These are phyloP conservation scores for Vigna reflexopilosa DNA, from an alignment of 306 rosid species.

Conservation along the genomic window DNA sequence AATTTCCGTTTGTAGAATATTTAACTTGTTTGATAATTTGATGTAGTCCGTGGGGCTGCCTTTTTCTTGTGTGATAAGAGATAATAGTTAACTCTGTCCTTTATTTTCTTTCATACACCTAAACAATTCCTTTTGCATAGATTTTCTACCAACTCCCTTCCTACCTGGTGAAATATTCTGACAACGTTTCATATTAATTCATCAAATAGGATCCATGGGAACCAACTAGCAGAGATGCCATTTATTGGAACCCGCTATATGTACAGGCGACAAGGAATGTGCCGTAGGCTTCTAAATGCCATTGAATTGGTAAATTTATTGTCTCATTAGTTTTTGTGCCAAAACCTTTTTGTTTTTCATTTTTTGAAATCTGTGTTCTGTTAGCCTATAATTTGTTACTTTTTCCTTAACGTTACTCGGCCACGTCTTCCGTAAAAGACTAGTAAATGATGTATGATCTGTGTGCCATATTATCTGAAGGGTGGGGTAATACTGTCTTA, in stretches of 20 bases:
- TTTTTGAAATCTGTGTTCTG: background rate
- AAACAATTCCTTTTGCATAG: slow-evolving; percentile 18
- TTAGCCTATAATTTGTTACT: background rate
- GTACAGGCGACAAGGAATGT: slow-evolving; percentile 97
- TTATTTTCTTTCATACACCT: slow-evolving; percentile 20
- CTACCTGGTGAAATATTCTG: background rate
- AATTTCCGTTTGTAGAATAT: background rate
- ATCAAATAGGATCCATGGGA: slow-evolving; percentile 82
- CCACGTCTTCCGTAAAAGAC: slow-evolving; percentile 3
- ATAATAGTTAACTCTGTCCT: background rate
- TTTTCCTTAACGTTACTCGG: background rate
- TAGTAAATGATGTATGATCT: background rate
- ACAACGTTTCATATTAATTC: slow-evolving; percentile 38
- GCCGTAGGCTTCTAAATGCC: slow-evolving; percentile 82
- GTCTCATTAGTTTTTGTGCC: slow-evolving; percentile 24
- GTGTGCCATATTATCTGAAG: background rate
- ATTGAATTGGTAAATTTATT: slow-evolving; percentile 74
- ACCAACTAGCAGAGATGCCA: slow-evolving; percentile 94
- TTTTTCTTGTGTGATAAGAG: background rate
- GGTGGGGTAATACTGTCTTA: background rate
- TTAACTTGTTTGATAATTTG: slow-evolving; percentile 19
- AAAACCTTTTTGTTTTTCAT: slow-evolving; percentile 6
- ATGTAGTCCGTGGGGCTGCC: slow-evolving; percentile 13
- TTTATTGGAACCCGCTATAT: slow-evolving; percentile 90
- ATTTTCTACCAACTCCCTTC: background rate